These are phyloP conservation scores for Sphagnum fallax DNA, from an alignment of 228 moss, liverwort and hornwort species.

Conservation along the genomic window DNA sequence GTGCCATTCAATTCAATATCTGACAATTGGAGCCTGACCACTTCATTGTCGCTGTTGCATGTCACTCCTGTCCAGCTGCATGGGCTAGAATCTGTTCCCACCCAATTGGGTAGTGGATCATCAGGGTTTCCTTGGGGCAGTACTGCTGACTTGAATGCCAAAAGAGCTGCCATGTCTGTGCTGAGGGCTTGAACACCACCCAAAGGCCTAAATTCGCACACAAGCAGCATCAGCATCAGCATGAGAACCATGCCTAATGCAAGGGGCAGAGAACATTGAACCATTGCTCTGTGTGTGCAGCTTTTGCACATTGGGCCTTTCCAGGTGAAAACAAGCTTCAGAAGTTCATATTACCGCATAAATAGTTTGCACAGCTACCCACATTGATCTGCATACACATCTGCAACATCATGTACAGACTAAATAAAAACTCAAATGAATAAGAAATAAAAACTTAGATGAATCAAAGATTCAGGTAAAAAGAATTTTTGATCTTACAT, in stretches of 20 bases:
- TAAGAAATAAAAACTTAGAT: too few relatives aligned
- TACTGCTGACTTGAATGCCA: conserved; percentile 26
- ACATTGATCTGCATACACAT: too few relatives aligned
- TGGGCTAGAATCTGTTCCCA: conserved; percentile 14
- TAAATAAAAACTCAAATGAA: too few relatives aligned
- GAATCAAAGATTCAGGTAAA: too few relatives aligned
- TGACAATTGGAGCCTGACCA: conserved; percentile 19
- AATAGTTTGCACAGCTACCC: too few relatives aligned
- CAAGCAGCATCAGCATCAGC: background rate
- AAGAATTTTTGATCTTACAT: too few relatives aligned
- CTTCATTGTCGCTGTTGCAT: conserved; percentile 26
- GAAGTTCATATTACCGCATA: too few relatives aligned
- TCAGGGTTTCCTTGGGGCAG: conserved; percentile 5
- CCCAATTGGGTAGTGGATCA: conserved; percentile 16
- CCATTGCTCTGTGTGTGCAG: too few relatives aligned
- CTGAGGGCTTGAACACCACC: conserved; percentile 12
- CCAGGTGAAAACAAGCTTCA: too few relatives aligned
- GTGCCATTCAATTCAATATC: conserved; percentile 20
- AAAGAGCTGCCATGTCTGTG: conserved; percentile 22
- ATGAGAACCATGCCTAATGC: background rate
- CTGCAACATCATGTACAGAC: too few relatives aligned
- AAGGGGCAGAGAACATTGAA: too few relatives aligned
- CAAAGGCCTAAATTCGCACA: background rate
- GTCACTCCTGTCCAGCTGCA: conserved; percentile 49
- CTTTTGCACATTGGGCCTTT: too few relatives aligned